phyloP scores from a whole-genome alignment of 2,329 filamentous ascomycete genomes.

The Ophiognomonia clavigignenti-juglandacearum region DNA sequence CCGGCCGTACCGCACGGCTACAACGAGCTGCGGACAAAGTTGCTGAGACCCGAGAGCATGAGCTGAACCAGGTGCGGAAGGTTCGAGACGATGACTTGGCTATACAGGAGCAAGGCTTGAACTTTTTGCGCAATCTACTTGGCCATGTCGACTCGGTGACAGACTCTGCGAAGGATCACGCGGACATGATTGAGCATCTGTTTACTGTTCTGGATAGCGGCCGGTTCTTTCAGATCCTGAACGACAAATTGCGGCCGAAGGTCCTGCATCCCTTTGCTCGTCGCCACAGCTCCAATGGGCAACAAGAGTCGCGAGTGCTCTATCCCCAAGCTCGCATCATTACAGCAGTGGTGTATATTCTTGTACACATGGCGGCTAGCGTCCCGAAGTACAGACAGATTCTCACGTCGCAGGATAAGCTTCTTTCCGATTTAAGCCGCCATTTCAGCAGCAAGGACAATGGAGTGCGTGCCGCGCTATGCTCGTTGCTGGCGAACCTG shows the following conservation, averaged over 20 bases:
- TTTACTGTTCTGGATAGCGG: constrained; percentile 72
- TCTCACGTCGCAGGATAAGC: constrained; percentile 68
- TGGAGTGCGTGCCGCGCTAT: constrained; percentile 71
- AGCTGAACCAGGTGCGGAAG: constrained; percentile 62
- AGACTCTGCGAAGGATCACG: constrained; percentile 45
- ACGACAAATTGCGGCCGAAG: constrained; percentile 67
- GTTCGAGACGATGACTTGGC: constrained; percentile 73
- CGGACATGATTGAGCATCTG: constrained; percentile 79
- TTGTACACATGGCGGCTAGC: constrained; percentile 85
- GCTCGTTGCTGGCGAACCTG: constrained; percentile 81
- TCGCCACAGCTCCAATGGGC: constrained; percentile 25
- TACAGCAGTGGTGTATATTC: constrained; percentile 70
- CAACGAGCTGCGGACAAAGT: constrained; percentile 47
- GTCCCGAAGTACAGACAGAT: constrained; percentile 72
- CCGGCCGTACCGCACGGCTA: constrained; percentile 34
- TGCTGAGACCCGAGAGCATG: constrained; percentile 54
- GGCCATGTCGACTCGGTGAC: constrained; percentile 53
- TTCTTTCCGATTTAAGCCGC: constrained; percentile 67
- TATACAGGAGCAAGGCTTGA: constrained; percentile 86
- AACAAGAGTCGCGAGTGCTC: constrained; percentile 38
- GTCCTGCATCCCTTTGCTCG: constrained; percentile 48
- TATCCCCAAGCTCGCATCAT: constrained; percentile 66
- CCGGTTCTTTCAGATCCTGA: constrained; percentile 74
- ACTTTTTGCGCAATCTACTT: constrained; percentile 87
- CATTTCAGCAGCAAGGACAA: constrained; percentile 70